Conservation (phyloP, 768 basidiomycete genomes). For the Mycena indigotica region DNA sequence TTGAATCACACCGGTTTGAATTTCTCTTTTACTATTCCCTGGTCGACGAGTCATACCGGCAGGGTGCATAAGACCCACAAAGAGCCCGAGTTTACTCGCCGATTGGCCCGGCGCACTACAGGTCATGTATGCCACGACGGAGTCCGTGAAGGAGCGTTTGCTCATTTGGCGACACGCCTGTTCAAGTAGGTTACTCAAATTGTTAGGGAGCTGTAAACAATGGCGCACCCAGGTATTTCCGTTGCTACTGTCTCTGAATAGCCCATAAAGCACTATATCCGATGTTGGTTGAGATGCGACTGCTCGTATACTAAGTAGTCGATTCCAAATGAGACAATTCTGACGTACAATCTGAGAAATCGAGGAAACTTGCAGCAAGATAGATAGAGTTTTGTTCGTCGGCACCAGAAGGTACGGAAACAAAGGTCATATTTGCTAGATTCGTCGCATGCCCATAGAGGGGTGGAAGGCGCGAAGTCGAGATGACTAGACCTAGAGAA, state of each 20-base stretch:
- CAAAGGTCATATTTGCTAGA: conserved; percentile 50
- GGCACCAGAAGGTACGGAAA: conserved; percentile 37
- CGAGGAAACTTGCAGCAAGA: conserved; percentile 55
- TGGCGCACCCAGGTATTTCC: conserved; percentile 44
- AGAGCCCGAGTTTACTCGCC: conserved; percentile 37
- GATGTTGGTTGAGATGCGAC: conserved; percentile 43
- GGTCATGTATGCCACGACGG: conserved; percentile 49
- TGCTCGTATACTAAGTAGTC: conserved; percentile 16
- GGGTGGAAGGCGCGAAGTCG: conserved; percentile 47
- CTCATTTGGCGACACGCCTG: conserved; percentile 37
- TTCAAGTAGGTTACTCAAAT: conserved; percentile 7
- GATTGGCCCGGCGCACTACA: conserved; percentile 35
- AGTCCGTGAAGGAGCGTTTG: conserved; percentile 44
- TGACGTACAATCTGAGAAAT: conserved; percentile 62
- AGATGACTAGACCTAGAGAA: conserved; percentile 35
- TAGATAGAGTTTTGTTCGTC: conserved; percentile 37
- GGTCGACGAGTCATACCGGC: too few species aligned
- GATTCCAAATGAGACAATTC: background rate
- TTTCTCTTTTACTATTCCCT: conserved; percentile 44
- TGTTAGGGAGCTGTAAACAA: background rate
- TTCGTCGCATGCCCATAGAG: conserved; percentile 39
- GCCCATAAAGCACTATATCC: conserved; percentile 38
- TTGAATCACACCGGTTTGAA: conserved; percentile 48
- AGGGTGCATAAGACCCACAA: conserved; percentile 53
- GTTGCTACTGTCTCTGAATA: conserved; percentile 24